phyloP scores from a whole-genome alignment of 495 filamentous ascomycete species.

The Aspergillus olivimuriae region DNA sequence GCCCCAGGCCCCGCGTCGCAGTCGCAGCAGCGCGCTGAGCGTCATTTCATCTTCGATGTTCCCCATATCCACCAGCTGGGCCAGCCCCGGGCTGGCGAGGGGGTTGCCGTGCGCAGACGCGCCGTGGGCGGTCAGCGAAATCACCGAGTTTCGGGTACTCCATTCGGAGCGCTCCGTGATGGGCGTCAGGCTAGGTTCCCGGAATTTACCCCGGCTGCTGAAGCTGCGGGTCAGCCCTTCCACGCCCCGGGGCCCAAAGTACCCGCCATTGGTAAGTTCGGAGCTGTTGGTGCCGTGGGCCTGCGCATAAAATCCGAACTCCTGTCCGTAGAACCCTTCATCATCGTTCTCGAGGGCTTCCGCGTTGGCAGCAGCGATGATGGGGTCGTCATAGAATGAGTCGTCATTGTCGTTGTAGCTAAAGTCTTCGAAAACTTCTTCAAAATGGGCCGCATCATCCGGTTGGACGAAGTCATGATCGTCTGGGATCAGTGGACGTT shows the following conservation, averaged over 20 bases:
- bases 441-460: conserved; percentile 27
- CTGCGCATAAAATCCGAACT: conserved; percentile 93
- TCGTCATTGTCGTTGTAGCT: conserved; percentile 53
- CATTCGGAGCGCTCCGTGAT: conserved; percentile 97
- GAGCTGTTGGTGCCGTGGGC: conserved; percentile 42
- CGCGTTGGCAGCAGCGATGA: conserved; percentile 92
- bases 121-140: conserved; percentile 60
- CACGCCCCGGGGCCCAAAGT: conserved; percentile 67
- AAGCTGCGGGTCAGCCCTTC: conserved; percentile 58
- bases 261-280: conserved; percentile 76
- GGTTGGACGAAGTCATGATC: conserved; percentile 39
- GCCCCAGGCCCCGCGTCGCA: conserved; percentile 72
- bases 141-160: conserved; percentile 86
- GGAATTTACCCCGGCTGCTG: conserved; percentile 63
- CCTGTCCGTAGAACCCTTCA: conserved; percentile 90
- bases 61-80: conserved; percentile 66
- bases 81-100: conserved; percentile 54
- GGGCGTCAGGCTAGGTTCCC: conserved; percentile 88
- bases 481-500: conserved; percentile 44
- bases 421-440: conserved; percentile 50
- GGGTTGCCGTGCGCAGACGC: conserved; percentile 33
- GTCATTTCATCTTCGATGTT: conserved; percentile 64
- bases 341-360: conserved; percentile 86
- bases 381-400: conserved; percentile 71
- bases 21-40: conserved; percentile 61